Evolutionary conservation across 768 basidiomycete genomes (phyloP).

Genomic region (Hygrophoropsis aurantiaca): DNA sequence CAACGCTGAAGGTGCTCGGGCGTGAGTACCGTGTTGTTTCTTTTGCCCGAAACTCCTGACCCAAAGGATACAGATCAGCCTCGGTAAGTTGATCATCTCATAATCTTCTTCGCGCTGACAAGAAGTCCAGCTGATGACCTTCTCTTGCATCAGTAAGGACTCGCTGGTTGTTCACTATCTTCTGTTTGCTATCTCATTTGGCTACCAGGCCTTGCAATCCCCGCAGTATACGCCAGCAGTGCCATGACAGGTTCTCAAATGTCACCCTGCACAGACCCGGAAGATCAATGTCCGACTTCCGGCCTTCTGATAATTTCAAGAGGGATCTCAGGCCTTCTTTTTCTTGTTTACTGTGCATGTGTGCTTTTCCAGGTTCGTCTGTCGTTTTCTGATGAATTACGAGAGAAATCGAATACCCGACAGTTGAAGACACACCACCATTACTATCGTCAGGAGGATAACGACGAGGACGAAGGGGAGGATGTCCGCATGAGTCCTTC

Average conservation of each 20-base stretch:
- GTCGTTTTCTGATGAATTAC: background rate
- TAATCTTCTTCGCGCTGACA: constrained; percentile 40
- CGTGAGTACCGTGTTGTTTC: constrained; percentile 47
- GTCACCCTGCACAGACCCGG: constrained; percentile 3
- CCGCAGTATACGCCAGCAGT: constrained; percentile 77
- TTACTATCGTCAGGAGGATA: constrained; percentile 48
- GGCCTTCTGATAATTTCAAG: constrained; percentile 77
- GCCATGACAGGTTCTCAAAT: constrained; percentile 8
- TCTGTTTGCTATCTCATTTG: constrained; percentile 12
- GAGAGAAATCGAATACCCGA: background rate
- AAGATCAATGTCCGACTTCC: constrained; percentile 14
- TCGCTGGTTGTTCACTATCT: background rate
- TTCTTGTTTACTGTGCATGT: constrained; percentile 73
- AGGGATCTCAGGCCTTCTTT: constrained; percentile 75
- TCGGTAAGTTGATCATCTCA: constrained; percentile 29
- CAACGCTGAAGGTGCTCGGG: constrained; percentile 82
- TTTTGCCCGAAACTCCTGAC: background rate
- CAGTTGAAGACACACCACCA: constrained; percentile 73
- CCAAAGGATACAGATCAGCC: constrained; percentile 26
- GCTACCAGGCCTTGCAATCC: constrained; percentile 74
- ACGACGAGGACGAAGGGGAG: constrained; percentile 32
- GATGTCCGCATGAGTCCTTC: constrained; percentile 63
- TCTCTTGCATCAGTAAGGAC: constrained; percentile 78
- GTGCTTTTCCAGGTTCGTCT: constrained; percentile 69
- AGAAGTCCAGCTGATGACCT: constrained; percentile 70